Base-by-base conservation (phyloP, 768 basidiomycete genomes). In the Psilocybe cyanescens region DNA sequence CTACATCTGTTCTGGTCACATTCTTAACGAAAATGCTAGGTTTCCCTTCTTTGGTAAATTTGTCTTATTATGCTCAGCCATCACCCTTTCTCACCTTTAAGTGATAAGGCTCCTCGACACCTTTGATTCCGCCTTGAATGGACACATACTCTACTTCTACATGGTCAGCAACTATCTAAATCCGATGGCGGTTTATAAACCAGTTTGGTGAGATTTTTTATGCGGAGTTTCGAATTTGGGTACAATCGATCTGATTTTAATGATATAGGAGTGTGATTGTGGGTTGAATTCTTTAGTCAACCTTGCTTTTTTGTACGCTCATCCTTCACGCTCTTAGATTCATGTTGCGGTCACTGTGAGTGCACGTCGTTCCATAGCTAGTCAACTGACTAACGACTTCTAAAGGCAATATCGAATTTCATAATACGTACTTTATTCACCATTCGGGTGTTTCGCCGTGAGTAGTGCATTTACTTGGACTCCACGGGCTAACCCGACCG, bases 121-220 rank as follows among this genome's bases (percentile, higher is more conserved):
- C 0, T 83, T 87, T 58, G 83, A 86, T 66, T 80, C 81, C 0
- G 75, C 72, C 46, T 66, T 88, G 57, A 82, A 81, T 49, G 75
- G 76, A 52, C 86, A 88, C 67, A 79, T 85, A 62, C 74, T 85
- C 41, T 89, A 88, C 64, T 78, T 77, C 66, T 88, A 88, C 64
- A 76, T 86, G 54, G 83, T 88, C 46, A 72, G 68, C 45, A 86
- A 88, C 71, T 88, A 79, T 65, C 68, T 81, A 59, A 81, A 83
- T 64, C 79, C 81, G 2, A 5, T 71, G 16, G 79, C 84, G 2
- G 72, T 87, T 17, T 8, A 67, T 12, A 60, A 64, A 19, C 81
- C 82, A 0, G 75, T 83, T 8, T 88, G 87, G 87, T 85, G 52
- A 39, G 82, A 68, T 46, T 4, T 19, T 28, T 35, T 24, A 2